Evolutionary conservation across 331 rosid genomes (phyloP), one percentile per base, ranked within the genome.

Genomic region (Quercus lobata): DNA sequence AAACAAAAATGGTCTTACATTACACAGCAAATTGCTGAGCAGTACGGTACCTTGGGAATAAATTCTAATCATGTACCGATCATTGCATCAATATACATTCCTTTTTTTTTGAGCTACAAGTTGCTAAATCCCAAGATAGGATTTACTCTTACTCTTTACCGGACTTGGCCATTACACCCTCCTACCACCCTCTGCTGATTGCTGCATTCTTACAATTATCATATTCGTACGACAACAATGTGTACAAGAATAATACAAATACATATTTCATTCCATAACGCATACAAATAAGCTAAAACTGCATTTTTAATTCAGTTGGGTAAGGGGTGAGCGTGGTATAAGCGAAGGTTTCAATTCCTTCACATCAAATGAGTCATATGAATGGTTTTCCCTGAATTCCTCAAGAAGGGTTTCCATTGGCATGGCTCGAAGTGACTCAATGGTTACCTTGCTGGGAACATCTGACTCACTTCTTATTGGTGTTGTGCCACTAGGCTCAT

Each of bases 281-380:
- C n/a, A 18, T 24, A 68, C 10, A 80, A 76, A 30, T 29, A 57
- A 79, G 79, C 72, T 2, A 30, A 44, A 34, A n/a, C 24, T 1
- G 56, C 72, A 24, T 32, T 6, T 52, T 81, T 58, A 91, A 76
- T 93, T 93, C 46, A 91, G 82, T 77, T 81, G 96, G 57, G 70
- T 83, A 4, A 95, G 96, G 1, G 99, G 98, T 30, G 97, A 91
- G 68, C 99, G 98, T 71, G 98, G 97, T 84, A 95, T 89, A 62
- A 89, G 97, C 0, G 98, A 93, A 3, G 97, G 96, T 75, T 91
- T 93, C 86, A 82, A 79, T 85, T 93, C 97, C 79, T 89, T 93
- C 75, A 70, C 84, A 11, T 93, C 91, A 41, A 78, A 80, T 19
- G 85, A 81, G 22, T 93, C 96, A 24, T 71, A 79, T 4, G 97